These are phyloP conservation scores for Macrocystidia cucumis DNA, from an alignment of 1,284 basidiomycete species.

Conservation along the genomic window DNA sequence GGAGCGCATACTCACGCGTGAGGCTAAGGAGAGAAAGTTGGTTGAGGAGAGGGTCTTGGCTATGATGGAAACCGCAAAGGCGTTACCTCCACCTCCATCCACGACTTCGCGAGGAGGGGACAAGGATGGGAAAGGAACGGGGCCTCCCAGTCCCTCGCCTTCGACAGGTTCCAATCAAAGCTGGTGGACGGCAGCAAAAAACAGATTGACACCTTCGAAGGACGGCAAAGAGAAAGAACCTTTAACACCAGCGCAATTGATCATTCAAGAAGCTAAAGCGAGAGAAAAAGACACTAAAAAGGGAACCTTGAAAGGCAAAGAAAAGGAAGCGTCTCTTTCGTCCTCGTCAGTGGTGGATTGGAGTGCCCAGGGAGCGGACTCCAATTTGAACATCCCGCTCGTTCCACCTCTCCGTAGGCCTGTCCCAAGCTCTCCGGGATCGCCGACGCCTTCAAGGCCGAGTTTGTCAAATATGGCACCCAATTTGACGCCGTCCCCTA, in stretches of 20 bases:
- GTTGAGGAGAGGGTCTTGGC: conserved; percentile 69
- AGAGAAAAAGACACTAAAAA: conserved; percentile 53
- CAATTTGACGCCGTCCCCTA: conserved; percentile 50
- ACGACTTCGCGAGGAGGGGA: too few relatives aligned
- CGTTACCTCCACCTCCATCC: conserved; percentile 42
- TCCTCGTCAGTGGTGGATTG: conserved; percentile 19
- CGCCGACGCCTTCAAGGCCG: conserved; percentile 49
- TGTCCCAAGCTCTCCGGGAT: conserved; percentile 40
- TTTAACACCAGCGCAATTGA: conserved; percentile 73
- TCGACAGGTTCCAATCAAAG: conserved; percentile 50
- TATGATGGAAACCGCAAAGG: conserved; percentile 47
- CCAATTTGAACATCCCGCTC: conserved; percentile 43
- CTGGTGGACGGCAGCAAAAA: conserved; percentile 70
- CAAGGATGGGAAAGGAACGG: conserved; percentile 46
- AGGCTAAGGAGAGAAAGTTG: conserved; percentile 57
- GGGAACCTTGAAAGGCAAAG: conserved; percentile 35
- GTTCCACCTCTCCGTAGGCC: conserved; percentile 30
- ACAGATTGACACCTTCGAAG: conserved; percentile 69
- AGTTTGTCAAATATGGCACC: conserved; percentile 41
- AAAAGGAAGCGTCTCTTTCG: conserved; percentile 40
- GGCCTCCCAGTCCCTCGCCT: conserved; percentile 51
- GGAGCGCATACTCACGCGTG: conserved; percentile 61
- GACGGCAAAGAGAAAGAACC: conserved; percentile 56
- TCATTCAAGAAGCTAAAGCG: conserved; percentile 63
- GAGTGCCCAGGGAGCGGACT: conserved; percentile 47